Percentiles rank a stretch among this genome's conserved stretches.
phyloP scores from a whole-genome alignment of 257 asterid genomes.

The Plantago elongata region DNA sequence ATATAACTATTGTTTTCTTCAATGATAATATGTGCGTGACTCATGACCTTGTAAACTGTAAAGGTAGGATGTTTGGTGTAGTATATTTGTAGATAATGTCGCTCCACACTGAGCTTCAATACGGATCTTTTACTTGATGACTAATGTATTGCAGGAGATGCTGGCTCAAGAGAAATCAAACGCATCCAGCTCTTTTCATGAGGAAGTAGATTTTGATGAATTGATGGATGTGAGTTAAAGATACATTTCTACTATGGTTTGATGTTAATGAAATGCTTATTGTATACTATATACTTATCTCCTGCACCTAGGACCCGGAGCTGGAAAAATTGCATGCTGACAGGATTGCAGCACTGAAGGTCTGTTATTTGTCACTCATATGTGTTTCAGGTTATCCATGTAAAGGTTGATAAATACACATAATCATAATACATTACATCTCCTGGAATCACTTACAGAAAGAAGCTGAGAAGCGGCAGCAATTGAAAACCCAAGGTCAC shows the following conservation, averaged over 20 bases:
- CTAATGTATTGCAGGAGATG: slow-evolving; percentile 46
- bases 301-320: slow-evolving; percentile 74
- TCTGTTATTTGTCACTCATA: slow-evolving; percentile 26
- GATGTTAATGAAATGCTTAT: not conserved
- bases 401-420: slow-evolving; percentile 1
- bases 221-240: slow-evolving; percentile 79
- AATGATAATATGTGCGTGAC: too few relatives aligned
- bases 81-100: too few relatives aligned
- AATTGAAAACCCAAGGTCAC: slow-evolving; percentile 69
- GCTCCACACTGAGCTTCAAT: not conserved
- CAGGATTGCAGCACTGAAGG: slow-evolving; percentile 93
- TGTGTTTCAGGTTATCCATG: slow-evolving; percentile 15
- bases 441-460: slow-evolving; percentile 35
- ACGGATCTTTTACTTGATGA: not conserved
- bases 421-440: not conserved
- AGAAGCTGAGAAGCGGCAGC: slow-evolving; percentile 94
- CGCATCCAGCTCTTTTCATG: slow-evolving; percentile 45
- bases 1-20: not conserved
- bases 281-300: slow-evolving; percentile 3
- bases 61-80: too few relatives aligned
- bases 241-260: slow-evolving; percentile 11
- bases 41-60: too few relatives aligned
- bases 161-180: slow-evolving; percentile 56
- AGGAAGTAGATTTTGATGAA: slow-evolving; percentile 91
- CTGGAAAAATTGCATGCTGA: slow-evolving; percentile 97